phyloP scores from a whole-genome alignment of 768 basidiomycete genomes.

The Boletus rubroflammeus region DNA sequence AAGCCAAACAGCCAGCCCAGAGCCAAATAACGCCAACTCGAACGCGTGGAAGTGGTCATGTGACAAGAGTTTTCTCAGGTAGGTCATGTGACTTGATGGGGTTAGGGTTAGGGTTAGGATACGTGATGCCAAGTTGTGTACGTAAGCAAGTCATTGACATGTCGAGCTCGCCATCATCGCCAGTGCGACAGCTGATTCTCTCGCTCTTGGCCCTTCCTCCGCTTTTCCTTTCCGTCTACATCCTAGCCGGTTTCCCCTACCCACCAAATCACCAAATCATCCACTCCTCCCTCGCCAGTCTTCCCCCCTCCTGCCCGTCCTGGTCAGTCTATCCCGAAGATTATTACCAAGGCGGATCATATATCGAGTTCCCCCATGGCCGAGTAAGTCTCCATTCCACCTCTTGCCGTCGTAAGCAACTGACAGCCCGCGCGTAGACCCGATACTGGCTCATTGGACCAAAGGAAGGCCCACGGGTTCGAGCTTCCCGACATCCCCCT shows the following conservation, averaged over 20 bases:
- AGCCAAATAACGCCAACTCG: conserved; percentile 32
- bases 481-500: conserved; percentile 10
- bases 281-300: conserved; percentile 56
- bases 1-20: conserved; percentile 23
- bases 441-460: conserved; percentile 80
- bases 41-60: conserved; percentile 36
- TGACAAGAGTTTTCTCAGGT: conserved; percentile 26
- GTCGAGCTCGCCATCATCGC: conserved; percentile 10
- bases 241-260: conserved; percentile 63
- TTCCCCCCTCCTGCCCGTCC: conserved; percentile 52
- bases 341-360: conserved; percentile 57
- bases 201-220: conserved; percentile 59
- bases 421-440: conserved; percentile 38
- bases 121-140: no score
- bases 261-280: conserved; percentile 49
- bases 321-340: conserved; percentile 73
- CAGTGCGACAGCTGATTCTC: conserved; percentile 18
- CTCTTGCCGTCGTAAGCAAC: neutral
- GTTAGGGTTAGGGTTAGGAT: no score
- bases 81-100: conserved; percentile 25
- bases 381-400: conserved; percentile 39
- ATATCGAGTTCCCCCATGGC: conserved; percentile 64
- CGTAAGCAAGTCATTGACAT: conserved; percentile 1
- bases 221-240: conserved; percentile 54
- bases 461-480: conserved; percentile 60